Percentiles rank a stretch among this genome's conserved stretches.
phyloP scores from a whole-genome alignment of 1,139 yeast species.

The Protomyces arabidopsidicola region DNA sequence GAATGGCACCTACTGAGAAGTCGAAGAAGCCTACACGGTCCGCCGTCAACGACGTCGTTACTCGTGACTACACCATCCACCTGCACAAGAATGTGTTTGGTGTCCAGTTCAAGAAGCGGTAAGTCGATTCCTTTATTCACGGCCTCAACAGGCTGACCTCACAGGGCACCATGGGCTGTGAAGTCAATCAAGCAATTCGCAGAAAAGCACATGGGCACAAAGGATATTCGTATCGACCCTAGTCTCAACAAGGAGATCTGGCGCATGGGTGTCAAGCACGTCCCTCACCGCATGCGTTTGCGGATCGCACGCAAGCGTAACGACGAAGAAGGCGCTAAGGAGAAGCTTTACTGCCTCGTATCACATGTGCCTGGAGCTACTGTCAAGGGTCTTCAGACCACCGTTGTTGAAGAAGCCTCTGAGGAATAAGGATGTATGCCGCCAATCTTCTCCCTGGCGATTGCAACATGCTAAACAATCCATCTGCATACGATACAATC shows the following conservation, averaged over 20 bases:
- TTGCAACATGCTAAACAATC: constrained; percentile 30
- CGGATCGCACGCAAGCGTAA: constrained; percentile 99
- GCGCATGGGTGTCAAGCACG: constrained; percentile 99
- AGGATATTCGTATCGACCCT: constrained; percentile 99
- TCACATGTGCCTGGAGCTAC: constrained; percentile 95
- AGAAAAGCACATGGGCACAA: constrained; percentile 94
- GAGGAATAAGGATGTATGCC: constrained; percentile 10
- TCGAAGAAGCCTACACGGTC: constrained; percentile 45
- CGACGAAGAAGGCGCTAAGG: constrained; percentile 99
- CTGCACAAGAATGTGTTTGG: constrained; percentile 47
- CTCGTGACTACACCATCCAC: constrained; percentile 99
- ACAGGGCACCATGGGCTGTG: constrained; percentile 96
- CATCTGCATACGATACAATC: not conserved
- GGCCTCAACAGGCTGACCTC: not conserved
- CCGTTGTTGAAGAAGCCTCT: constrained; percentile 69
- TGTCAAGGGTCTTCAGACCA: constrained; percentile 96
- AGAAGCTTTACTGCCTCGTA: constrained; percentile 95
- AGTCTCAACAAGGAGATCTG: constrained; percentile 97
- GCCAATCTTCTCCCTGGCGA: no score
- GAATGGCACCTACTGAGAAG: constrained; percentile 47
- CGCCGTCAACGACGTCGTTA: constrained; percentile 98
- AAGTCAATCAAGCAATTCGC: constrained; percentile 99
- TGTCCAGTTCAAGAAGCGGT: constrained; percentile 90
- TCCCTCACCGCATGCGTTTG: constrained; percentile 95
- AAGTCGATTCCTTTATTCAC: not conserved